Evolutionary conservation across 1,284 basidiomycete genomes (phyloP).

Genomic region (Pseudozyma tsukubaensis): DNA sequence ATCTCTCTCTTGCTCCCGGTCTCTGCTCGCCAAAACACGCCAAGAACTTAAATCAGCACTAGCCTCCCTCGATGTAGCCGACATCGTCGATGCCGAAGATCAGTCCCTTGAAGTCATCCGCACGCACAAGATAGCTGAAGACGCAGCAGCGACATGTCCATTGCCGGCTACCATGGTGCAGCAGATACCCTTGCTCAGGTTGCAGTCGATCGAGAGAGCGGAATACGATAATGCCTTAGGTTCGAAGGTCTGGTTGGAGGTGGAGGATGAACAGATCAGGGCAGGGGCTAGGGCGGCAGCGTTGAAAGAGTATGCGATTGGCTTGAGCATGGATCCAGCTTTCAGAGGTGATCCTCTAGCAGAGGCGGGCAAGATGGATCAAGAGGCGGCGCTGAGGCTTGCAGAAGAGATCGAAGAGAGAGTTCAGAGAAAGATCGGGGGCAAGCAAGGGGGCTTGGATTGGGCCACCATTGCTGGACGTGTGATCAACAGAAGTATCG

Average conservation of each 20-base stretch:
- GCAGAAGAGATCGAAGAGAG: conserved; percentile 37
- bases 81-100: conserved; percentile 46
- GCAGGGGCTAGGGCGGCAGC: conserved; percentile 28
- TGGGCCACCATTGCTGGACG: conserved; percentile 36
- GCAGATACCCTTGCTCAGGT: conserved; percentile 28
- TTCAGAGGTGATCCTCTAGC: conserved; percentile 24
- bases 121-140: conserved; percentile 7
- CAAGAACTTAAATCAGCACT: conserved; percentile 40
- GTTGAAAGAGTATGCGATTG: conserved; percentile 21
- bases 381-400: conserved; percentile 14
- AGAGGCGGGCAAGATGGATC: conserved; percentile 24
- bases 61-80: conserved; percentile 36
- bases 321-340: conserved; percentile 12
- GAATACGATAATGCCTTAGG: conserved; percentile 41
- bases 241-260: conserved; percentile 25
- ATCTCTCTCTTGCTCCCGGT: conserved; percentile 11
- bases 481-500: conserved; percentile 23
- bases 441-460: conserved; percentile 13
- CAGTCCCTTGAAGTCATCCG: conserved; percentile 46
- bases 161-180: conserved; percentile 26
- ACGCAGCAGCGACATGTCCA: conserved; percentile 19
- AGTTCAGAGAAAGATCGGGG: not conserved
- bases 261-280: conserved; percentile 31
- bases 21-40: conserved; percentile 16
- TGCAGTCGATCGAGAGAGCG: conserved; percentile 44